Evolutionary conservation across 306 rosid species (phyloP), one percentile per base, ranked within the genome.

Genomic region (Malus sylvestris): DNA sequence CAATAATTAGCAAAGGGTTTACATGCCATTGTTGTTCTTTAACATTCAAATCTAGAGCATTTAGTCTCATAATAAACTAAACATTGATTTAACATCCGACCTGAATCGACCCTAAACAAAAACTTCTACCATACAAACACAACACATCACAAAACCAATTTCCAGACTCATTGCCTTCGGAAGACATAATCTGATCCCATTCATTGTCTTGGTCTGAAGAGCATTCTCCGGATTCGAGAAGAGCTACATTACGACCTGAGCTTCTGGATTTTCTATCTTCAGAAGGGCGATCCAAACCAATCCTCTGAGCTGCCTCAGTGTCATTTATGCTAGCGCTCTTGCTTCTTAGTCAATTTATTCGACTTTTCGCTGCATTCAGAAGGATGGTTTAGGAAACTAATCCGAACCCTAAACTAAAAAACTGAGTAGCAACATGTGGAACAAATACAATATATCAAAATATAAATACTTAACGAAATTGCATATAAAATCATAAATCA

Each of bases 321-420:
- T 80, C 83, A 78, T 69, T 84, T 79, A 42, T 5, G 51, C 85
- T 53, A 35, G 88, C 58, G 58, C 62, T 80, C n/a, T 61, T 38
- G 71, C 78, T 86, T 69, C 55, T 80, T 30, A 38, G 25, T 71
- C 45, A 81, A 63, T 78, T 73, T 80, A 46, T 80, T 53, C 61
- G 85, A 67, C 67, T 83, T 78, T 91, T 91, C 32, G 98, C 99
- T 96, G 91, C 66, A 83, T 20, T 10, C 23, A 52, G 71, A 70
- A 74, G 81, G 71, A 78, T 33, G 71, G 75, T 49, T 25, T 66
- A 70, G 75, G 80, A 29, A 45, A 78, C 55, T 74, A 69, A 45
- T 23, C 4, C 22, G 16, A 62, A 44, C 14, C 53, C 19, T 19
- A 60, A 44, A 44, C 30, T 38, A 4, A n/a, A 55, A 71, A 25